These are phyloP conservation scores for Alternaria tenuissima DNA, from an alignment of 2,329 filamentous ascomycete genomes.

Conservation along the genomic window DNA sequence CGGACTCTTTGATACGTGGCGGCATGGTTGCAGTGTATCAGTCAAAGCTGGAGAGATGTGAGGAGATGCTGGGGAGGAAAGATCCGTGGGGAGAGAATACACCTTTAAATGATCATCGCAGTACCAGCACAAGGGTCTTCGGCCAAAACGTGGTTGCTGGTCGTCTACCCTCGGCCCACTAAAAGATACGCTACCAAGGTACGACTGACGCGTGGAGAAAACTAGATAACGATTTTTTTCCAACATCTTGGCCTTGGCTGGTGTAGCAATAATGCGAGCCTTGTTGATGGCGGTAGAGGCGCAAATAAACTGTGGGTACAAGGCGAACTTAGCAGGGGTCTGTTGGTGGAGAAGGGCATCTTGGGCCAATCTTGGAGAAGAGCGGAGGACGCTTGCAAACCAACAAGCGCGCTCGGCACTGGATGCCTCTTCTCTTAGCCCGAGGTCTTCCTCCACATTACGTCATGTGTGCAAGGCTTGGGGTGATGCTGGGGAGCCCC, in stretches of 20 bases:
- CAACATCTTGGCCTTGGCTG: constrained; percentile 40
- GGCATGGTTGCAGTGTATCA: constrained; percentile 32
- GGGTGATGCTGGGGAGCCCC: constrained; percentile 2
- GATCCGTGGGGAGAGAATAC: constrained; percentile 29
- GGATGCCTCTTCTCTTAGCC: constrained; percentile 29
- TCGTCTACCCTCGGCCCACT: constrained; percentile 29
- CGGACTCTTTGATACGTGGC: constrained; percentile 35
- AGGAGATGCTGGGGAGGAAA: constrained; percentile 31
- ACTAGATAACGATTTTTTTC: constrained; percentile 40
- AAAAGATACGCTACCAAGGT: constrained; percentile 28
- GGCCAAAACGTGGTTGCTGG: constrained; percentile 22
- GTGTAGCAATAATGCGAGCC: constrained; percentile 33
- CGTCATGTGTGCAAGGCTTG: constrained; percentile 28
- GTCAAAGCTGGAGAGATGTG: constrained; percentile 30
- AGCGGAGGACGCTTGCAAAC: constrained; percentile 34
- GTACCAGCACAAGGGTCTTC: constrained; percentile 22
- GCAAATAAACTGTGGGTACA: constrained; percentile 39
- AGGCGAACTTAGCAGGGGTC: constrained; percentile 36
- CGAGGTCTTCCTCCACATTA: constrained; percentile 24
- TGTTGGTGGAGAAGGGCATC: constrained; percentile 29
- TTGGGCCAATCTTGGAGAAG: constrained; percentile 36
- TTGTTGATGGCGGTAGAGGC: constrained; percentile 34
- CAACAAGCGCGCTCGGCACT: constrained; percentile 36
- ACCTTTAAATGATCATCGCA: constrained; percentile 37
- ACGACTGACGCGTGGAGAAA: constrained; percentile 36